A percentile compares a stretch with the other conserved stretches of the same genome.
Conservation (phyloP, 1,139 yeast genomes). For the Meyerozyma sp. region DNA sequence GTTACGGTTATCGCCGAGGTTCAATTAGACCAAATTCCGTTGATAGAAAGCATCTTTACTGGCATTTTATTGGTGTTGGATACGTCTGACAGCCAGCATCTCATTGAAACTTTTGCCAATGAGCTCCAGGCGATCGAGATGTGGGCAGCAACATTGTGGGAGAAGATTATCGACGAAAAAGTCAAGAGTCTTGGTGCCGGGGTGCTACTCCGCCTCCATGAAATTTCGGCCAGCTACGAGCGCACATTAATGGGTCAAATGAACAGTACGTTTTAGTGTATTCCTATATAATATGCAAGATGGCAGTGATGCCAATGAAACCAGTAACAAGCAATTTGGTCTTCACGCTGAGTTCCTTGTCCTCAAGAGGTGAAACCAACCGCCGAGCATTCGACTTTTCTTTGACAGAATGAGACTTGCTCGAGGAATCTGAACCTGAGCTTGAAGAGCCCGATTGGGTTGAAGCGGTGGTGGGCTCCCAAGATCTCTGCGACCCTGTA, state of each 20-base stretch:
- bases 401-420: background rate
- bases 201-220: slow-evolving; percentile 34
- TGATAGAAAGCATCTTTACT: slow-evolving; percentile 44
- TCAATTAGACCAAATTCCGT: slow-evolving; percentile 24
- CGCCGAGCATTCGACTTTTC: background rate
- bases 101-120: slow-evolving; percentile 22
- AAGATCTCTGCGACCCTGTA: slow-evolving; percentile 34
- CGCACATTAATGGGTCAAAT: slow-evolving; percentile 12
- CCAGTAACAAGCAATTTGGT: background rate
- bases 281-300: background rate
- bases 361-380: background rate
- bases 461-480: slow-evolving; percentile 20
- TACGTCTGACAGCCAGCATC: slow-evolving; percentile 31
- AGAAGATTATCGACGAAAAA: slow-evolving; percentile 37
- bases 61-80: slow-evolving; percentile 45
- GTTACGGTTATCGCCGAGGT: slow-evolving; percentile 16
- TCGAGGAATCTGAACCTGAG: background rate
- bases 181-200: slow-evolving; percentile 49
- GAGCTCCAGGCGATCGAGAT: slow-evolving; percentile 28
- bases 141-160: slow-evolving; percentile 45
- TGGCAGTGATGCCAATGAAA: background rate
- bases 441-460: slow-evolving; percentile 4
- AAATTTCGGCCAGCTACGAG: slow-evolving; percentile 18
- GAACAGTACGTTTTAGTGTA: slow-evolving; percentile 5
- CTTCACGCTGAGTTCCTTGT: background rate